Evolutionary conservation across 257 asterid genomes (phyloP).

Genomic region (Solanum lycopersicoides): DNA sequence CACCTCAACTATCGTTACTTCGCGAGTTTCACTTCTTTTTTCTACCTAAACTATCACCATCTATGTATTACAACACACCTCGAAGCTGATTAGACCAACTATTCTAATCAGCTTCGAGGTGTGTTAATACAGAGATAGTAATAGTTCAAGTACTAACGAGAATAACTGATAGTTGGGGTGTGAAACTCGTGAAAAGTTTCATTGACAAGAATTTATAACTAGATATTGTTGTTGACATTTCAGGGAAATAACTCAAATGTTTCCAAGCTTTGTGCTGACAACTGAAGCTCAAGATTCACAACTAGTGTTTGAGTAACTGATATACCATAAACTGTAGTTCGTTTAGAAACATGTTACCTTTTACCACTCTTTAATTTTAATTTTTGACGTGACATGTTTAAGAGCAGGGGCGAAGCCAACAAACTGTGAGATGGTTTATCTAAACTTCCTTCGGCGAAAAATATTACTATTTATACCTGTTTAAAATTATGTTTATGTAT

Average conservation of each 20-base stretch:
- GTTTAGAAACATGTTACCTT: not conserved
- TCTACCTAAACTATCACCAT: not conserved
- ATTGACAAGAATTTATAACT: not conserved
- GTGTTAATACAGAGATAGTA: not conserved
- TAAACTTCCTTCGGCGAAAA: too few species aligned
- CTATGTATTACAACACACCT: not conserved
- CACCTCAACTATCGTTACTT: not conserved
- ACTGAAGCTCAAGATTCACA: slow-evolving; percentile 63
- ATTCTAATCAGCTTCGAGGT: not conserved
- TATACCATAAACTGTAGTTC: not conserved
- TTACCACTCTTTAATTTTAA: not conserved
- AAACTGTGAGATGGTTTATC: too few species aligned
- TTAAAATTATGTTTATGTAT: too few species aligned
- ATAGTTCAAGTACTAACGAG: not conserved
- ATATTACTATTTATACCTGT: too few species aligned
- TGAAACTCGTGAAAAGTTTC: not conserved
- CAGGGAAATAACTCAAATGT: slow-evolving; percentile 76
- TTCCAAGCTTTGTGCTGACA: slow-evolving; percentile 70
- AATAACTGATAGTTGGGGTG: not conserved
- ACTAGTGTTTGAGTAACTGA: slow-evolving; percentile 26
- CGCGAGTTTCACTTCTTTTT: not conserved
- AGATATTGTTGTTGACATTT: not conserved
- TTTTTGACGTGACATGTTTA: not conserved
- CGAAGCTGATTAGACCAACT: not conserved
- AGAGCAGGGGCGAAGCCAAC: not conserved